Percentiles rank a stretch among this genome's conserved stretches.
Conservation (phyloP, 2,329 filamentous ascomycete genomes). For the Fusarium piperis region DNA sequence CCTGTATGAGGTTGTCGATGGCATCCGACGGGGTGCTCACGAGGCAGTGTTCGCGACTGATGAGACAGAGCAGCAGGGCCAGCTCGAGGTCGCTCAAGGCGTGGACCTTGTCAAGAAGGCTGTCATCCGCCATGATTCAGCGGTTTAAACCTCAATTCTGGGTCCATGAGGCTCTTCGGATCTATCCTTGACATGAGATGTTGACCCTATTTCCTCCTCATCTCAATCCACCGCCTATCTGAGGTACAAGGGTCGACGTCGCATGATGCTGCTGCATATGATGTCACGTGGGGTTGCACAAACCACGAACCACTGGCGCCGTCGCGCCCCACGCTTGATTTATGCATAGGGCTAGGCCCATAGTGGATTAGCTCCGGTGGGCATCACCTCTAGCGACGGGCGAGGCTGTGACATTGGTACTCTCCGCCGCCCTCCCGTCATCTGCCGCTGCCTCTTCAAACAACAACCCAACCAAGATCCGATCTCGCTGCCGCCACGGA, state of each 20-base stretch:
- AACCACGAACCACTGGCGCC: slow-evolving; percentile 10
- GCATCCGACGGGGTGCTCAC: slow-evolving; percentile 74
- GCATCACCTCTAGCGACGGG: slow-evolving; percentile 40
- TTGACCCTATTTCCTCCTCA: slow-evolving; percentile 8
- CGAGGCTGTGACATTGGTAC: slow-evolving; percentile 44
- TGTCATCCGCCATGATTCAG: slow-evolving; percentile 67
- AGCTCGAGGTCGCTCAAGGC: slow-evolving; percentile 88
- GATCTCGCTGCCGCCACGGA: slow-evolving; percentile 5
- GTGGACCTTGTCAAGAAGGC: slow-evolving; percentile 75
- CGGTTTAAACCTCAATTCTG: slow-evolving; percentile 25
- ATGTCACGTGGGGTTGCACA: slow-evolving; percentile 45
- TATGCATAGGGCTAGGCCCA: slow-evolving; percentile 43
- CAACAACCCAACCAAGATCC: slow-evolving; percentile 28
- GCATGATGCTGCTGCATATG: slow-evolving; percentile 39
- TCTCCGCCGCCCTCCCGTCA: slow-evolving; percentile 28
- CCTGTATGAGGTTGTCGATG: slow-evolving; percentile 75
- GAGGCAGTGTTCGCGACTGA: slow-evolving; percentile 87
- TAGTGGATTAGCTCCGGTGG: slow-evolving; percentile 24
- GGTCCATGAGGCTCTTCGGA: slow-evolving; percentile 41
- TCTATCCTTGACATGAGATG: not conserved
- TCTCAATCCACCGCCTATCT: slow-evolving; percentile 16
- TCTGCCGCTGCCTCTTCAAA: slow-evolving; percentile 36
- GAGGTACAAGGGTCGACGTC: slow-evolving; percentile 19
- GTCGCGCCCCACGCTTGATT: slow-evolving; percentile 10
- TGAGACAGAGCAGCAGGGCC: slow-evolving; percentile 82